Base-by-base conservation (phyloP, 108 stramenopile species). In the Heterococcus sp. region DNA sequence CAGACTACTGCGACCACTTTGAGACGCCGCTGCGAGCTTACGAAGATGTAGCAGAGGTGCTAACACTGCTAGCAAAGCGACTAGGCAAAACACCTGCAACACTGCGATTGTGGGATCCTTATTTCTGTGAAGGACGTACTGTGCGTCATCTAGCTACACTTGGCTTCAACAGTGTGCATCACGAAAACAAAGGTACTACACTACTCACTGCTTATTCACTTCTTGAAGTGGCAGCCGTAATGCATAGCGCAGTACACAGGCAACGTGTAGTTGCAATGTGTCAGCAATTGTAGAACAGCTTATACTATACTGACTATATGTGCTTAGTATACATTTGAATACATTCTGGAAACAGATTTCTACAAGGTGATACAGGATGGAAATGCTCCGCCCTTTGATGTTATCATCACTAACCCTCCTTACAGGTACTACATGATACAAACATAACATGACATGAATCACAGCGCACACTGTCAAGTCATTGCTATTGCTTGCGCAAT, bases 351-450 rank as follows among this genome's bases (percentile, higher is more conserved):
- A n/a, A 83, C 74, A 75, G 90, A 91, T 78, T 91, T 89, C 69
- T 91, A 91, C 36, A 29, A 31, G 3, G 58, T 72, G 32, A 32
- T 71, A 46, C 39, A 14, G 3, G 65, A 34, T 37, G 78, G 77
- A 21, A 21, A 11, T 2, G 88, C 92, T 66, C 95, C 96, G 0
- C 35, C 66, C 28, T 88, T 87, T 78, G 95, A 98, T 81, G 88
- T 96, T 0, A 76, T 98, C 1, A 72, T 97, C 27, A 97, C 98
- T 2, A 98, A 98, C 85, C 98, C 98, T 29, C 98, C 98, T 0
- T 98, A 98, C 84, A 91, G 87, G 38, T 58, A n/a, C n/a, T n/a
- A n/a, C n/a, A n/a, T n/a, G n/a, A n/a, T n/a, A n/a, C n/a, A n/a
- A n/a, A n/a, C n/a, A n/a, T n/a, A n/a, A n/a, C n/a, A n/a, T n/a